These are phyloP conservation scores for Naganishia randhawae DNA, from an alignment of 768 basidiomycete species.

Conservation along the genomic window DNA sequence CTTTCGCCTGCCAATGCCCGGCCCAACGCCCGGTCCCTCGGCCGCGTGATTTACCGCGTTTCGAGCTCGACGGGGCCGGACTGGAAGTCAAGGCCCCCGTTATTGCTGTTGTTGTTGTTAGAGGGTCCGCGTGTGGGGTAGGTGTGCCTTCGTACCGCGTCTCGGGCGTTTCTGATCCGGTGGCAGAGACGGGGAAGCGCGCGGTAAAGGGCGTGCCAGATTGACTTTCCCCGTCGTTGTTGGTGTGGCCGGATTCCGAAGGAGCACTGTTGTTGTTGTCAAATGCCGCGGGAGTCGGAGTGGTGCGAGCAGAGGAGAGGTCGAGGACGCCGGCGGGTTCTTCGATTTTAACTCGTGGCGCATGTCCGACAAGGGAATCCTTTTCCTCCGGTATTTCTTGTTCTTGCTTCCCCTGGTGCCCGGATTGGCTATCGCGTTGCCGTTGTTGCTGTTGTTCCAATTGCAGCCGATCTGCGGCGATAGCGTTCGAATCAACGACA, in stretches of 20 bases:
- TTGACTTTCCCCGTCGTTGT: background rate
- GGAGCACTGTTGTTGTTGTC: background rate
- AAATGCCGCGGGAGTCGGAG: background rate
- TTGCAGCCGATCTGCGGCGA: background rate
- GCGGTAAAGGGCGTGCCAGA: background rate
- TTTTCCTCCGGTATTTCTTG: background rate
- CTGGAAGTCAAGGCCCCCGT: background rate
- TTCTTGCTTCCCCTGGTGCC: background rate
- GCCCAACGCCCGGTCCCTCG: constrained; percentile 21
- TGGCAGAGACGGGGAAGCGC: background rate
- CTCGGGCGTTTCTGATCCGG: background rate
- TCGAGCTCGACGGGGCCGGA: background rate
- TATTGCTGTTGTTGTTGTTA: background rate
- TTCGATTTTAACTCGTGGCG: background rate
- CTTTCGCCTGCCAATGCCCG: constrained; percentile 16
- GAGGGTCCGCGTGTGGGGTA: background rate
- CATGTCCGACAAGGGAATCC: background rate
- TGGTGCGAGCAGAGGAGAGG: background rate
- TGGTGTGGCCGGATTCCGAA: background rate
- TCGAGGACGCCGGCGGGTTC: background rate
- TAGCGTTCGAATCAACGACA: constrained; percentile 14
- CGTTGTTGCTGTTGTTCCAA: background rate
- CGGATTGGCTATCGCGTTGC: background rate
- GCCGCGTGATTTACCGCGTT: constrained; percentile 1
- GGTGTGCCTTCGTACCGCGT: background rate